Evolutionary conservation across 345 rosid genomes (phyloP).

Genomic region (Eucalyptus leucophloia): DNA sequence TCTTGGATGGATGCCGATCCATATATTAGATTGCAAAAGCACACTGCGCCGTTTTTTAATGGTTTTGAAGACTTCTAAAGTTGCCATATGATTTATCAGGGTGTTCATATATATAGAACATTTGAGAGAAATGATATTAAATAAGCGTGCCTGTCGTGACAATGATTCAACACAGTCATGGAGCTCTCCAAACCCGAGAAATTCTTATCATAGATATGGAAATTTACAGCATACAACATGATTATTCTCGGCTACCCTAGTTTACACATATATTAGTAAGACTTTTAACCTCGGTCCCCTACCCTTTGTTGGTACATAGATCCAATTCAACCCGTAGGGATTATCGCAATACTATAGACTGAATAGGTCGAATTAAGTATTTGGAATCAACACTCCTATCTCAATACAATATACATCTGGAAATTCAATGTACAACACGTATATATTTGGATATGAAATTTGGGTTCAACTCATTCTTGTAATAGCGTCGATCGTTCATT

Average conservation of each 20-base stretch:
- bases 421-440: neutral
- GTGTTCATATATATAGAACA: neutral
- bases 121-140: neutral
- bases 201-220: neutral
- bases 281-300: neutral
- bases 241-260: neutral
- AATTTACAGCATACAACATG: neutral
- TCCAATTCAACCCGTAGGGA: neutral
- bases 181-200: neutral
- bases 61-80: neutral
- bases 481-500: neutral
- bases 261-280: neutral
- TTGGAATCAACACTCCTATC: neutral
- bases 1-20: neutral
- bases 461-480: neutral
- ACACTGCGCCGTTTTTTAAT: rapidly evolving
- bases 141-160: rapidly evolving
- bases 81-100: neutral
- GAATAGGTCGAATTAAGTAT: neutral
- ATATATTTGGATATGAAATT: neutral
- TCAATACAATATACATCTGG: neutral
- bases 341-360: neutral
- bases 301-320: neutral
- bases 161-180: neutral
- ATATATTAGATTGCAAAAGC: neutral